Conservation (phyloP, 2,329 filamentous ascomycete genomes). For the Penicillium sp. region DNA sequence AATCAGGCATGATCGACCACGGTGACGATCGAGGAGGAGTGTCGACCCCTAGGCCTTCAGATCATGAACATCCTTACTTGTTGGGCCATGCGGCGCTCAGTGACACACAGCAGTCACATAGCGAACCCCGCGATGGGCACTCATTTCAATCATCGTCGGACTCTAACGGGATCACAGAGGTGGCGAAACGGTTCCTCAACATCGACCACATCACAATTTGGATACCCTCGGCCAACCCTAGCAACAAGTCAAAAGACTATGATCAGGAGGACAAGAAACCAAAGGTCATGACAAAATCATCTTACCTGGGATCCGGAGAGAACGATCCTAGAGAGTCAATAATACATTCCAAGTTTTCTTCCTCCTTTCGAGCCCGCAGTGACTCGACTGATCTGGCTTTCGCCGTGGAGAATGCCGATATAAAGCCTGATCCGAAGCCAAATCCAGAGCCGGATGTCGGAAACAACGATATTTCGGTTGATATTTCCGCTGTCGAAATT, state of each 20-base stretch:
- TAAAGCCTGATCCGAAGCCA: conserved; percentile 14
- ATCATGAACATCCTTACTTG: conserved; percentile 23
- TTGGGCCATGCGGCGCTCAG: conserved; percentile 18
- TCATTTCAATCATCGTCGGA: conserved; percentile 24
- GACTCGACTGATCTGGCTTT: conserved; percentile 25
- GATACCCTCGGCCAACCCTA: conserved; percentile 36
- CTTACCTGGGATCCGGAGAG: conserved; percentile 21
- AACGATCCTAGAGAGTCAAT: conserved; percentile 30
- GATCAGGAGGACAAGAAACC: conserved; percentile 19
- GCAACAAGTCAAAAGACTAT: conserved; percentile 16
- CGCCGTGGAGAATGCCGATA: conserved; percentile 18
- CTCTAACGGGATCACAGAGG: conserved; percentile 31
- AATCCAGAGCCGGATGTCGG: neutral
- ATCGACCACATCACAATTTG: conserved; percentile 43
- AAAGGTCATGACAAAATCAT: conserved; percentile 13
- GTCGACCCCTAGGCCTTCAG: conserved; percentile 38
- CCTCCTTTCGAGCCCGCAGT: conserved; percentile 28
- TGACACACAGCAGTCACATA: conserved; percentile 16
- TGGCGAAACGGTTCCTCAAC: conserved; percentile 41
- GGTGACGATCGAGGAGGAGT: conserved; percentile 23
- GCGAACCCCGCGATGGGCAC: conserved; percentile 21
- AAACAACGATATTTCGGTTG: conserved; percentile 32
- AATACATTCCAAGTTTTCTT: conserved; percentile 27
- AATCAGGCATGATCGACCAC: neutral
- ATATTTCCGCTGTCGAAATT: conserved; percentile 36